A percentile compares a stretch with the other conserved stretches of the same genome.
These are phyloP conservation scores for Plasmopara halstedii DNA, from an alignment of 352 stramenopile species.

Conservation along the genomic window DNA sequence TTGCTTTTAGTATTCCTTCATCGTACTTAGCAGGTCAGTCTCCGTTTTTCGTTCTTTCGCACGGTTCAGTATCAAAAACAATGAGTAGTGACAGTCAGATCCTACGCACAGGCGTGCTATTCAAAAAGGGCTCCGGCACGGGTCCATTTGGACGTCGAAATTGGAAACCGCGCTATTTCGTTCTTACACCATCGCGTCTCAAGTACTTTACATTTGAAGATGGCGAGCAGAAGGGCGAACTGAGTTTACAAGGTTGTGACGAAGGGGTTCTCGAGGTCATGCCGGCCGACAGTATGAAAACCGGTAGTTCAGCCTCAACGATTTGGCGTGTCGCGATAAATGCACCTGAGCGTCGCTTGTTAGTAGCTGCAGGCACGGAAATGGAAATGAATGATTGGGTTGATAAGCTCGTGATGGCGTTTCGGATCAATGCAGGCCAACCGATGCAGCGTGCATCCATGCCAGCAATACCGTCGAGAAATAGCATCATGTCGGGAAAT, in stretches of 20 bases:
- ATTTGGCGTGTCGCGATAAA: slow-evolving; percentile 80
- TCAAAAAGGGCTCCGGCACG: slow-evolving; percentile 69
- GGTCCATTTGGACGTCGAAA: slow-evolving; percentile 61
- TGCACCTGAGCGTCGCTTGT: slow-evolving; percentile 40
- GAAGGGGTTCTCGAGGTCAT: slow-evolving; percentile 69
- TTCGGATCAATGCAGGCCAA: slow-evolving; percentile 48
- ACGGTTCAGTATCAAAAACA: background rate
- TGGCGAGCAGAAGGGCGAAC: slow-evolving; percentile 60
- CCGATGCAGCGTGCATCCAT: slow-evolving; percentile 23
- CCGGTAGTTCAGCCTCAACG: slow-evolving; percentile 50
- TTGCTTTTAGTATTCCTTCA: too few species aligned
- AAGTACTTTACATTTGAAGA: slow-evolving; percentile 80
- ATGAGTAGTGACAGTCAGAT: slow-evolving; percentile 31
- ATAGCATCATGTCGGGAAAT: background rate
- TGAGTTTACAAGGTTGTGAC: slow-evolving; percentile 58
- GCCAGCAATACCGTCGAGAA: slow-evolving; percentile 12
- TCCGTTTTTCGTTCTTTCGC: background rate
- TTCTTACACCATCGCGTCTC: slow-evolving; percentile 49
- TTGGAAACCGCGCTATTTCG: slow-evolving; percentile 79
- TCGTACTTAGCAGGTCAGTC: background rate
- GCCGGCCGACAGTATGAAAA: slow-evolving; percentile 70
- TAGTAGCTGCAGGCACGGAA: slow-evolving; percentile 64
- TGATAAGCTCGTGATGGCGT: slow-evolving; percentile 60
- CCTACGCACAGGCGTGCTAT: slow-evolving; percentile 68
- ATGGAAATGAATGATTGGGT: slow-evolving; percentile 86